phyloP scores from a whole-genome alignment of 805 yeast genomes.

The Ogataea trehalophila region DNA sequence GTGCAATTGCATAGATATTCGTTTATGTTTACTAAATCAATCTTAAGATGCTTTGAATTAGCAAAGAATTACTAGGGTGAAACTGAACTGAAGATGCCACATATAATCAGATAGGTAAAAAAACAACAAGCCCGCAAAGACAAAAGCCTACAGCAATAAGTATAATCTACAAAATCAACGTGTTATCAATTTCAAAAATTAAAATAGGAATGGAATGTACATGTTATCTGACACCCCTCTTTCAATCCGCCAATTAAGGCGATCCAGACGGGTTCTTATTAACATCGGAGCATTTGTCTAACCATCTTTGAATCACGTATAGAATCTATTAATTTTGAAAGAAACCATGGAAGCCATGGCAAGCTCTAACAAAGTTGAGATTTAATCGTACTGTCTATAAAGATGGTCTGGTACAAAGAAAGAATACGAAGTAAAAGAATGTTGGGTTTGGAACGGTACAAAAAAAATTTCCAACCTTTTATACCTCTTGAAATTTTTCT shows the following conservation, averaged over 20 bases:
- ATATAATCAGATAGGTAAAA: too few relatives aligned
- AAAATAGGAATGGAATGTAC: slow-evolving; percentile 15
- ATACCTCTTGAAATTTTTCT: not conserved
- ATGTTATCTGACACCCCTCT: slow-evolving; percentile 35
- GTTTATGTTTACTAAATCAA: too few relatives aligned
- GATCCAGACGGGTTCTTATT: slow-evolving; percentile 35
- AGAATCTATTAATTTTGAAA: slow-evolving; percentile 18
- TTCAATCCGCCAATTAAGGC: slow-evolving; percentile 19
- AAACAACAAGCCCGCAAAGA: not conserved
- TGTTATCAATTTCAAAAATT: too few relatives aligned
- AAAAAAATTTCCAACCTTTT: slow-evolving; percentile 1
- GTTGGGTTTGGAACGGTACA: not conserved
- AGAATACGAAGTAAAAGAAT: slow-evolving; percentile 5
- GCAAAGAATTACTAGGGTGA: too few relatives aligned
- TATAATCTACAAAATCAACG: too few relatives aligned
- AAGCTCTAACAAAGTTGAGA: slow-evolving; percentile 1
- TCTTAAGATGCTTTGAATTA: too few relatives aligned
- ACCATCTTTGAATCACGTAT: slow-evolving; percentile 32
- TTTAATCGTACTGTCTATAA: slow-evolving; percentile 33
- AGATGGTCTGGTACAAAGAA: slow-evolving; percentile 31
- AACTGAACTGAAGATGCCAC: too few relatives aligned
- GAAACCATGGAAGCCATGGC: slow-evolving; percentile 12
- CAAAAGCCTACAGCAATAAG: too few relatives aligned
- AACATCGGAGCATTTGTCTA: slow-evolving; percentile 25
- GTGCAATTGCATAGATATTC: too few relatives aligned